Evolutionary conservation across 441 rosid genomes (phyloP), one percentile per base, ranked within the genome.

Genomic region (Mallotus repandus): DNA sequence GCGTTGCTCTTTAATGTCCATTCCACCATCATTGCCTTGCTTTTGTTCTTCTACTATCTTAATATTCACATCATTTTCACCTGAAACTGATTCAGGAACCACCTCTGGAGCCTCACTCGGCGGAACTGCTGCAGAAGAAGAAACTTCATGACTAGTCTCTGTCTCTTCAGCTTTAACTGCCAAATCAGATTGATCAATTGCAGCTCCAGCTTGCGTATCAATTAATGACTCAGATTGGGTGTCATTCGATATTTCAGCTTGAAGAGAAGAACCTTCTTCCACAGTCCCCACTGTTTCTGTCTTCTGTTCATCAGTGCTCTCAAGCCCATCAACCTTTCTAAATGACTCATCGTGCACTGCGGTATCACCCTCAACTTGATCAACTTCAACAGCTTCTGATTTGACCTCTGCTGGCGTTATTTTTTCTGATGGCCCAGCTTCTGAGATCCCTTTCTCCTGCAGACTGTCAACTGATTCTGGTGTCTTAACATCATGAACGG

Each of bases 101-200:
- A 41, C 76, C 76, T 82, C 87, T 19, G 87, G 79, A 81, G 70
- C 73, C 70, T 82, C 89, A 61, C 76, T 86, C 63, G 87, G 79
- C 64, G 86, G 78, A 80, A 76, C 75, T 65, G 76, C 81, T 74
- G 72, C 25, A 46, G 83, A 71, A 65, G 79, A 73, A 71, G 87
- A 78, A 80, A 78, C 59, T 78, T 83, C 89, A 66, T 21, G 60
- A 69, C 79, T 75, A 77, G 55, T 75, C 68, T 78, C 77, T 48
- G 68, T 59, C 84, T 81, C 93, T 53, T 78, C 80, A 45, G 68
- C 63, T 43, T 61, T 60, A 49, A 79, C 61, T 41, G 57, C 72
- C 54, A 78, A 79, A 80, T 59, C 81, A 71, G 90, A 84, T 58
- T 76, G 68, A 78, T 85, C 85, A 43, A 59, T 48, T 68, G 70